Percentiles rank a stretch among this genome's conserved stretches.
phyloP scores from a whole-genome alignment of 768 basidiomycete genomes.

The Hygrophorus pudorinus region DNA sequence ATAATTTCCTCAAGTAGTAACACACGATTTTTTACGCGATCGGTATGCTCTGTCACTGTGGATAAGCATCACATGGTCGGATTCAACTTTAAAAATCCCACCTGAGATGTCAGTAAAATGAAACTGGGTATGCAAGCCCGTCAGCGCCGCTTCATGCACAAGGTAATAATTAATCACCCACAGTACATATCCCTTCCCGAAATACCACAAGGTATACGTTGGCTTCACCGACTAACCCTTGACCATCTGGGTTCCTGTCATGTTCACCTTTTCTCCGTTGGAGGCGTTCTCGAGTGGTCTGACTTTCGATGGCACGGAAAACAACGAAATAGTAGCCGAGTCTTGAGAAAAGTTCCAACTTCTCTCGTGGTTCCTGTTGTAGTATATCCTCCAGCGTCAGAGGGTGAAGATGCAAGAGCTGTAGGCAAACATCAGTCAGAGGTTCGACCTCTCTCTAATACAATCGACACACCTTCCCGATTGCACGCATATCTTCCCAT shows the following conservation, averaged over 20 bases:
- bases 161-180: conserved; percentile 23
- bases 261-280: conserved; percentile 15
- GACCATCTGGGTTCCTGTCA: conserved; percentile 19
- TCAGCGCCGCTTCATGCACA: neutral
- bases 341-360: conserved; percentile 76
- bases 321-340: conserved; percentile 91
- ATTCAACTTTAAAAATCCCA: conserved; percentile 12
- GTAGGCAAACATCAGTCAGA: neutral
- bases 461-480: conserved; percentile 60
- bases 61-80: conserved; percentile 5
- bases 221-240: conserved; percentile 55
- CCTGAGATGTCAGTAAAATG: conserved; percentile 82
- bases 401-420: conserved; percentile 85
- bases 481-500: conserved; percentile 77
- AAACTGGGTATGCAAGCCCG: conserved; percentile 44
- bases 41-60: conserved; percentile 50
- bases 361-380: conserved; percentile 86
- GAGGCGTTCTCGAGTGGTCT: conserved; percentile 30
- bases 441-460: too few relatives aligned
- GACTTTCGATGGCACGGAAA: conserved; percentile 70
- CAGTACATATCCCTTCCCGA: conserved; percentile 74
- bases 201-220: conserved; percentile 89
- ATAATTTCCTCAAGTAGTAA: conserved; percentile 49
- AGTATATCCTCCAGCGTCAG: conserved; percentile 90
- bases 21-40: conserved; percentile 65